phyloP scores from a whole-genome alignment of 2,329 filamentous ascomycete genomes.

The Endocalyx cinctus region DNA sequence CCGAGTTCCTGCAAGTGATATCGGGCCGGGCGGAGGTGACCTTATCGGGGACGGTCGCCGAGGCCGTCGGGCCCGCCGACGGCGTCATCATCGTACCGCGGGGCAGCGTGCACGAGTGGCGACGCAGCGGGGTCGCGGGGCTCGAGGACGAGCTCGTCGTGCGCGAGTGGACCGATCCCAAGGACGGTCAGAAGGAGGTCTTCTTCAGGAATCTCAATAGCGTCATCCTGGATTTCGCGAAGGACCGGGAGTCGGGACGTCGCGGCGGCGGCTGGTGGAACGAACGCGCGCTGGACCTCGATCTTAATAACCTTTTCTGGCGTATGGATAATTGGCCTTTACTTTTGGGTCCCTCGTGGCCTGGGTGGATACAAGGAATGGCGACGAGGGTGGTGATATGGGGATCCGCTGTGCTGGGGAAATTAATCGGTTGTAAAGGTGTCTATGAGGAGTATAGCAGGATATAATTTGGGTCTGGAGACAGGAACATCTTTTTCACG shows the following conservation, averaged over 20 bases:
- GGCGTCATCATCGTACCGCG: constrained; percentile 31
- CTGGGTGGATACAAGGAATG: constrained; percentile 7
- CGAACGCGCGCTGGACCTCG: constrained; percentile 10
- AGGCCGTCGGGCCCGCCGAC: constrained; percentile 15
- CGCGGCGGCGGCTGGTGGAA: constrained; percentile 3
- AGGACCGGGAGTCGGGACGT: too few relatives aligned
- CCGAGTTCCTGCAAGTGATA: constrained; percentile 40
- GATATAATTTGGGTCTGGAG: background rate
- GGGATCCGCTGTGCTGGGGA: constrained; percentile 11
- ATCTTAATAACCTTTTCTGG: constrained; percentile 19
- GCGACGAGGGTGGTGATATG: constrained; percentile 14
- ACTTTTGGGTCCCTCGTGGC: constrained; percentile 5
- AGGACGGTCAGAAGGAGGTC: constrained; percentile 38
- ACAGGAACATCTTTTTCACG: too few relatives aligned
- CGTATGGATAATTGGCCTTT: constrained; percentile 20
- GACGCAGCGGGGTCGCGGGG: constrained; percentile 28
- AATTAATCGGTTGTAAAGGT: constrained; percentile 13
- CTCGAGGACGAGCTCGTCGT: constrained; percentile 37
- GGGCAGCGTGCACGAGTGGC: constrained; percentile 41
- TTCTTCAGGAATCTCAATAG: constrained; percentile 49
- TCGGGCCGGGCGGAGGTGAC: constrained; percentile 12
- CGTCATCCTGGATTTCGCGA: constrained; percentile 30
- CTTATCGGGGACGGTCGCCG: constrained; percentile 28
- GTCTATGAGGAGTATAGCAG: constrained; percentile 15
- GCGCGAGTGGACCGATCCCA: constrained; percentile 40